These are phyloP conservation scores for Aspergillus cejpii DNA, from an alignment of 2,329 filamentous ascomycete genomes.

Conservation along the genomic window DNA sequence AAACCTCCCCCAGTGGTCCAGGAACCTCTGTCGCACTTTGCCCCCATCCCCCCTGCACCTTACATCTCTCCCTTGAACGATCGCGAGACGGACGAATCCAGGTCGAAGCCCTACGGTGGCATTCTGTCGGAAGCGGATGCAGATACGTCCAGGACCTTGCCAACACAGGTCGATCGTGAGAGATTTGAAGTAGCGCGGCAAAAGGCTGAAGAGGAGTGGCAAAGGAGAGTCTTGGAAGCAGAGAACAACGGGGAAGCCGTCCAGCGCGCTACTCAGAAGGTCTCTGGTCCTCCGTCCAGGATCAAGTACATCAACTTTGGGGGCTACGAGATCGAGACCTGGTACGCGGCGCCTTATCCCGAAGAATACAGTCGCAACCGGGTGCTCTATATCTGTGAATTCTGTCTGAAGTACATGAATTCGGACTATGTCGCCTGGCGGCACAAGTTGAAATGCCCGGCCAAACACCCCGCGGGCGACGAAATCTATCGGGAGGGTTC, in stretches of 20 bases:
- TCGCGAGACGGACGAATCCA: slow-evolving; percentile 78
- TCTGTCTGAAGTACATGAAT: slow-evolving; percentile 99
- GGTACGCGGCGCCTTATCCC: slow-evolving; percentile 96
- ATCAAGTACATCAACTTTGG: slow-evolving; percentile 99
- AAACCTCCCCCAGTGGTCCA: slow-evolving; percentile 38
- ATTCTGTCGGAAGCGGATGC: slow-evolving; percentile 84
- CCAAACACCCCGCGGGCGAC: slow-evolving; percentile 93
- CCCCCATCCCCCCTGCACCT: slow-evolving; percentile 53
- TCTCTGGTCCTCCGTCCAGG: slow-evolving; percentile 81
- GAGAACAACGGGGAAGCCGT: slow-evolving; percentile 60
- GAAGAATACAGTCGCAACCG: slow-evolving; percentile 97
- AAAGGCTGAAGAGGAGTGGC: slow-evolving; percentile 88
- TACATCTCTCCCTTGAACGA: slow-evolving; percentile 80
- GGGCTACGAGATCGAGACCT: slow-evolving; percentile 95
- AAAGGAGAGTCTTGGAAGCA: slow-evolving; percentile 55
- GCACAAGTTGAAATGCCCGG: slow-evolving; percentile 93
- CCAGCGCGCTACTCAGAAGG: slow-evolving; percentile 62
- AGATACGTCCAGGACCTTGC: slow-evolving; percentile 83
- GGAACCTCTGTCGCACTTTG: slow-evolving; percentile 50
- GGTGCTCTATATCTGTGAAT: slow-evolving; percentile 98
- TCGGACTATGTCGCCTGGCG: slow-evolving; percentile 97
- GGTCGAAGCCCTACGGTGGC: slow-evolving; percentile 90
- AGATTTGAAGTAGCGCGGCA: slow-evolving; percentile 85
- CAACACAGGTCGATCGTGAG: slow-evolving; percentile 69
- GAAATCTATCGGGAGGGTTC: slow-evolving; percentile 95